These are phyloP conservation scores for Fagopyrum tataricum DNA, from an alignment of 148 eudicot genomes.

Conservation along the genomic window DNA sequence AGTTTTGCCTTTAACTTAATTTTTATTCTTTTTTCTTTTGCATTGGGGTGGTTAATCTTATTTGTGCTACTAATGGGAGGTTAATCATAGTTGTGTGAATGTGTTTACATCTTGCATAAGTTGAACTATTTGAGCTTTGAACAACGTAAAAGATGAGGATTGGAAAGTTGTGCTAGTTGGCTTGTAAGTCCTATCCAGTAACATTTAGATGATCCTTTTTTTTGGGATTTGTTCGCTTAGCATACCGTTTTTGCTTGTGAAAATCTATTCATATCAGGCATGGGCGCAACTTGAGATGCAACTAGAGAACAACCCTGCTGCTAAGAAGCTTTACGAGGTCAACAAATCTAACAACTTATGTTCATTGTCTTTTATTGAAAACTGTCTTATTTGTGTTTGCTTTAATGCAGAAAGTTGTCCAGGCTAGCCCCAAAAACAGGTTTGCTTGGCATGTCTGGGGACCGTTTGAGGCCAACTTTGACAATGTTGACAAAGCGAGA, in stretches of 20 bases:
- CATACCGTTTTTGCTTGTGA: background rate
- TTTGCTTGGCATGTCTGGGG: constrained; percentile 99
- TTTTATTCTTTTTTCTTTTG: background rate
- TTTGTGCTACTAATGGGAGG: too few relatives aligned
- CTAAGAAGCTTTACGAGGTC: constrained; percentile 81
- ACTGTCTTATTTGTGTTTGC: background rate
- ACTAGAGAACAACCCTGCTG: constrained; percentile 64
- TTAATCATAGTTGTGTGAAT: too few relatives aligned
- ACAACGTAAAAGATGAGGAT: too few relatives aligned
- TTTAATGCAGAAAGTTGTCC: constrained; percentile 65
- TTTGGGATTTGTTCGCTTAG: background rate
- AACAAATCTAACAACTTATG: background rate
- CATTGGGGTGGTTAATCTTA: too few relatives aligned
- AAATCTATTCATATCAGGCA: constrained; percentile 36
- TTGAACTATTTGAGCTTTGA: too few relatives aligned
- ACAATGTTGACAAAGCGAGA: constrained; percentile 51
- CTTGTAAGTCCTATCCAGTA: constrained; percentile 49
- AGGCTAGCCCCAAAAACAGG: constrained; percentile 95
- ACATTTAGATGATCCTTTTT: background rate
- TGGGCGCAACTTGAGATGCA: constrained; percentile 97
- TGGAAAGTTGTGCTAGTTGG: constrained; percentile 99
- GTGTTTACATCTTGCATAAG: too few relatives aligned
- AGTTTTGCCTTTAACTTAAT: background rate
- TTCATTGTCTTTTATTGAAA: background rate
- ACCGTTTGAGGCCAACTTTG: constrained; percentile 70